These are phyloP conservation scores for Durio zibethinus DNA, from an alignment of 345 rosid genomes.

Conservation along the genomic window DNA sequence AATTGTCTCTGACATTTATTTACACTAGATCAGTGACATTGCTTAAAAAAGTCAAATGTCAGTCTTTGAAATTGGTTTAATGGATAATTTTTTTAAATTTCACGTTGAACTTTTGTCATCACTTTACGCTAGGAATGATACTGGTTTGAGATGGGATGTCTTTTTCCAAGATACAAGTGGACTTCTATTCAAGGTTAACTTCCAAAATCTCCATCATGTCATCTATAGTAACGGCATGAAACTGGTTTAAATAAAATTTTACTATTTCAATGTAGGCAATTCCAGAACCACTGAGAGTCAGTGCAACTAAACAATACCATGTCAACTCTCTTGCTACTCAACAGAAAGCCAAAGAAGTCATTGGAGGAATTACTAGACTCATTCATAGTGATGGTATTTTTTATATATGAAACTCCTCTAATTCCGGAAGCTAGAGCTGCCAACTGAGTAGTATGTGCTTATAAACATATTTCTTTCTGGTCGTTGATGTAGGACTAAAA, in stretches of 20 bases:
- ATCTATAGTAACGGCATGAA: conserved; percentile 1
- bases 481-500: background rate
- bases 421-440: background rate
- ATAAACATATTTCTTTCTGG: background rate
- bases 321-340: conserved; percentile 98
- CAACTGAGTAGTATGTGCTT: background rate
- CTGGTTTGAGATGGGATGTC: conserved; percentile 82
- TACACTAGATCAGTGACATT: background rate
- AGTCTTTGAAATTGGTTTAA: background rate
- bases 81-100: background rate
- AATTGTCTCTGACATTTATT: background rate
- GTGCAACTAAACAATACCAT: conserved; percentile 76
- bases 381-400: conserved; percentile 82
- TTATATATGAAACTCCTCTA: background rate
- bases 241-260: conserved; percentile 5
- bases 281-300: conserved; percentile 91
- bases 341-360: conserved; percentile 96
- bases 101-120: background rate
- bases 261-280: conserved; percentile 55
- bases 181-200: conserved; percentile 84
- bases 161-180: conserved; percentile 99
- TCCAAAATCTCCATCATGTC: conserved; percentile 6
- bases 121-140: conserved; percentile 50
- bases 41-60: background rate
- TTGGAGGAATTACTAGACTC: conserved; percentile 91